Conservation (phyloP, 2,329 filamentous ascomycete genomes). For the Trichoderma harzianum region DNA sequence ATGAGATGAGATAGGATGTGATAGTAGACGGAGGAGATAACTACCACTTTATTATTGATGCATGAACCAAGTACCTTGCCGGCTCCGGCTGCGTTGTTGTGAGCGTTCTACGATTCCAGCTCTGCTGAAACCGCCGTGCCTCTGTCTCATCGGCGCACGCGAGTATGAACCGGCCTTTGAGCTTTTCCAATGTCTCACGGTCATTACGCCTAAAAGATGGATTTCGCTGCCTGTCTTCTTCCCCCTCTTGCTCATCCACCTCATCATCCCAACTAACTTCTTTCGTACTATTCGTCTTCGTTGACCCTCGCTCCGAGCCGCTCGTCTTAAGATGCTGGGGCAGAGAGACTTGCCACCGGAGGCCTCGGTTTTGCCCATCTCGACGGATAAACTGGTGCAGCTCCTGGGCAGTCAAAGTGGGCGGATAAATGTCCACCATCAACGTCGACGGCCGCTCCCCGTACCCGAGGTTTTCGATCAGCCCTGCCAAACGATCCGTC, state of each 20-base stretch:
- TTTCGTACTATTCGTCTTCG: not conserved
- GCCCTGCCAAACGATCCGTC: slow-evolving; percentile 24
- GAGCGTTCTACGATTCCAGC: slow-evolving; percentile 38
- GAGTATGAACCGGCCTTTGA: slow-evolving; percentile 32
- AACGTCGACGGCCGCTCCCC: slow-evolving; percentile 29
- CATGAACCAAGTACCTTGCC: slow-evolving; percentile 27
- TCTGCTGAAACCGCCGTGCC: slow-evolving; percentile 40
- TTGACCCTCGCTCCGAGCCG: not conserved
- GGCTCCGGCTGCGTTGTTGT: slow-evolving; percentile 17
- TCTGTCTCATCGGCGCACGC: slow-evolving; percentile 31
- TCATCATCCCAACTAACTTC: not conserved
- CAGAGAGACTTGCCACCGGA: slow-evolving; percentile 25
- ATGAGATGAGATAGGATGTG: not conserved
- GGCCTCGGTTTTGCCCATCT: slow-evolving; percentile 39
- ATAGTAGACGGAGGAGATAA: not conserved
- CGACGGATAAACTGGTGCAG: slow-evolving; percentile 39
- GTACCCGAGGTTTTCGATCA: slow-evolving; percentile 24
- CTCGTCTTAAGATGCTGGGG: slow-evolving; percentile 20
- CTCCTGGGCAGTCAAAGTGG: slow-evolving; percentile 30
- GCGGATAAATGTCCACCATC: slow-evolving; percentile 31
- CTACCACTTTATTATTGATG: slow-evolving; percentile 35
- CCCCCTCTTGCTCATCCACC: not conserved
- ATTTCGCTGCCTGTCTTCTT: not conserved
- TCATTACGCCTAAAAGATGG: not conserved
- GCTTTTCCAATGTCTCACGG: slow-evolving; percentile 22